phyloP scores from a whole-genome alignment of 108 stramenopile species.

The Nitzschia sp. region DNA sequence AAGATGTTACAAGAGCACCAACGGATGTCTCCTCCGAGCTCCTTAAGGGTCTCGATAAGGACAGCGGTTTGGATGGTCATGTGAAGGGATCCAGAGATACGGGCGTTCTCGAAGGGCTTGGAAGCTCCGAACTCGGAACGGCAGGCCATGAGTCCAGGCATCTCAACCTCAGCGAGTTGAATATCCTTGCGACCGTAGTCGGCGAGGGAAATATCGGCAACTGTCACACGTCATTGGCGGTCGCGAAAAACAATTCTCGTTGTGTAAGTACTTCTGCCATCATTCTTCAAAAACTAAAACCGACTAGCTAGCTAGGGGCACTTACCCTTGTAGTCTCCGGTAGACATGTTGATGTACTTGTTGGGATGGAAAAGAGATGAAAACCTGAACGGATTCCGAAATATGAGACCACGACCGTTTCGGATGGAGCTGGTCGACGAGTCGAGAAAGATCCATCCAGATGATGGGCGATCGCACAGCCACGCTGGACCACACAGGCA shows the following conservation, averaged over 20 bases:
- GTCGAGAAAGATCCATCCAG: neutral
- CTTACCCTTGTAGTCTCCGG: constrained; percentile 93
- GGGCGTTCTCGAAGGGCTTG: constrained; percentile 87
- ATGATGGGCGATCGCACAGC: neutral
- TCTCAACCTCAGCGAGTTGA: constrained; percentile 98
- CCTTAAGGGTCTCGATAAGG: constrained; percentile 97
- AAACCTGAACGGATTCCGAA: constrained; percentile 13
- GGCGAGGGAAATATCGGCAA: constrained; percentile 99
- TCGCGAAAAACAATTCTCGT: neutral
- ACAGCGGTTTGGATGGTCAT: constrained; percentile 99
- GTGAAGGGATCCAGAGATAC: constrained; percentile 98
- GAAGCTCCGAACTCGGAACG: constrained; percentile 83
- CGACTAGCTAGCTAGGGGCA: neutral
- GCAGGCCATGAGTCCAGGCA: constrained; percentile 99
- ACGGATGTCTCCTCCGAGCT: constrained; percentile 95
- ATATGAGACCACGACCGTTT: constrained; percentile 8
- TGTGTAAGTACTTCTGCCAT: too few species aligned
- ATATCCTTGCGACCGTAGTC: constrained; percentile 99
- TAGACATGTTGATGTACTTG: constrained; percentile 75
- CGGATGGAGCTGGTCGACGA: constrained; percentile 1
- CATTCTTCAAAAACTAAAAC: too few species aligned
- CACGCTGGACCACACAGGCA: neutral
- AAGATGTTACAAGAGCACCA: constrained; percentile 99
- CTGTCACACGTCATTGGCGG: constrained; percentile 39
- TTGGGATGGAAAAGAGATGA: constrained; percentile 4